Percentiles rank a stretch among this genome's conserved stretches.
Evolutionary conservation across 2,329 filamentous ascomycete genomes (phyloP).

Genomic region (Zymoseptoria passerinii): DNA sequence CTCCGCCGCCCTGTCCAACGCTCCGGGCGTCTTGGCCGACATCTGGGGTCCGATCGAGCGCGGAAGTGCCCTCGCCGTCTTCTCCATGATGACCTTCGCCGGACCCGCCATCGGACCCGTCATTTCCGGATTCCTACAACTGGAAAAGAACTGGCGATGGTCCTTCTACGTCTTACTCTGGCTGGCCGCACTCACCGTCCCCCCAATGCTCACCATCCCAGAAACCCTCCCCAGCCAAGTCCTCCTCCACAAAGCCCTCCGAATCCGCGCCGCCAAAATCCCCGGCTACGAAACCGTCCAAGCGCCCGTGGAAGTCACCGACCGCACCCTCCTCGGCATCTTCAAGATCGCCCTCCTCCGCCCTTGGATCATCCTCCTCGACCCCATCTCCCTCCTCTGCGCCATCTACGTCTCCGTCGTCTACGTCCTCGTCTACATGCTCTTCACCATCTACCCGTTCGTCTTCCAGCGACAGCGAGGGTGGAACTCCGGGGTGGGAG

Average conservation of each 20-base stretch:
- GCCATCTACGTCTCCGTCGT: slow-evolving; percentile 59
- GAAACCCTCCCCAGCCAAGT: slow-evolving; percentile 48
- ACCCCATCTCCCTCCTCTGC: slow-evolving; percentile 59
- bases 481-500: slow-evolving; percentile 52
- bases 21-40: slow-evolving; percentile 46
- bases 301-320: slow-evolving; percentile 41
- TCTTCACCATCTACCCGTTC: slow-evolving; percentile 45
- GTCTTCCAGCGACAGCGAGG: slow-evolving; percentile 55
- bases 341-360: slow-evolving; percentile 53
- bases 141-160: slow-evolving; percentile 44
- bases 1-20: slow-evolving; percentile 37
- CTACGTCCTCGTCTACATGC: slow-evolving; percentile 44
- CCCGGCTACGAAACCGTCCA: slow-evolving; percentile 44
- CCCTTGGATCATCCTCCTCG: slow-evolving; percentile 63
- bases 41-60: slow-evolving; percentile 47
- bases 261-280: slow-evolving; percentile 30
- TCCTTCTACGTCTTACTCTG: slow-evolving; percentile 38
- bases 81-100: slow-evolving; percentile 47
- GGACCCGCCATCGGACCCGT: slow-evolving; percentile 49
- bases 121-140: slow-evolving; percentile 48
- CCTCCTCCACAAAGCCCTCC: slow-evolving; percentile 46
- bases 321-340: slow-evolving; percentile 30
- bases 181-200: slow-evolving; percentile 29
- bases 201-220: slow-evolving; percentile 45
- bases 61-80: slow-evolving; percentile 35